These are phyloP conservation scores for Fusarium setosum DNA, from an alignment of 2,329 filamentous ascomycete genomes.

Conservation along the genomic window DNA sequence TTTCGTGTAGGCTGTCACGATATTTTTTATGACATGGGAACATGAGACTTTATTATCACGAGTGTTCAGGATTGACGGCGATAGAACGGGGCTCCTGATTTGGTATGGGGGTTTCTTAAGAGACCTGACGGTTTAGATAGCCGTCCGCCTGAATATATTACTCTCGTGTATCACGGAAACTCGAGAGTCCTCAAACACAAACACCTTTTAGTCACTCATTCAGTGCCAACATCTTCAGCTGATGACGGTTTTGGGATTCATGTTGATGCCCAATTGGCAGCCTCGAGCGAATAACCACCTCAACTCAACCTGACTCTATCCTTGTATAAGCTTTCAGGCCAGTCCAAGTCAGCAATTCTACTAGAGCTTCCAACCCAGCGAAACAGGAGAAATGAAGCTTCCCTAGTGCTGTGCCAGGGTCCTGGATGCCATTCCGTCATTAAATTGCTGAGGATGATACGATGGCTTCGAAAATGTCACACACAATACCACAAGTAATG, in stretches of 20 bases:
- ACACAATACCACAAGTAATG: too few relatives aligned
- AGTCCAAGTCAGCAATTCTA: too few relatives aligned
- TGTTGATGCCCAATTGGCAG: background rate
- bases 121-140: constrained; percentile 5
- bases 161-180: constrained; percentile 11
- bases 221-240: background rate
- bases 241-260: too few relatives aligned
- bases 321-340: too few relatives aligned
- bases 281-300: too few relatives aligned
- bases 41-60: constrained; percentile 35
- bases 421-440: too few relatives aligned
- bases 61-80: constrained; percentile 25
- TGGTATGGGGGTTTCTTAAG: constrained; percentile 19
- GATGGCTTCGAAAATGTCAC: too few relatives aligned
- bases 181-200: background rate
- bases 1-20: constrained; percentile 42
- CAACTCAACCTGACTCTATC: too few relatives aligned
- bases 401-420: too few relatives aligned
- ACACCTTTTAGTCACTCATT: background rate
- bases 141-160: constrained; percentile 23
- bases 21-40: constrained; percentile 40
- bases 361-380: too few relatives aligned
- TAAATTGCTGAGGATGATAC: too few relatives aligned
- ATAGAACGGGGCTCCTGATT: constrained; percentile 24
- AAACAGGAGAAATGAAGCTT: too few relatives aligned